Percentiles rank a stretch among this genome's conserved stretches.
Evolutionary conservation across 2,329 filamentous ascomycete genomes (phyloP).

Genomic region (Akanthomyces dipterigenus): DNA sequence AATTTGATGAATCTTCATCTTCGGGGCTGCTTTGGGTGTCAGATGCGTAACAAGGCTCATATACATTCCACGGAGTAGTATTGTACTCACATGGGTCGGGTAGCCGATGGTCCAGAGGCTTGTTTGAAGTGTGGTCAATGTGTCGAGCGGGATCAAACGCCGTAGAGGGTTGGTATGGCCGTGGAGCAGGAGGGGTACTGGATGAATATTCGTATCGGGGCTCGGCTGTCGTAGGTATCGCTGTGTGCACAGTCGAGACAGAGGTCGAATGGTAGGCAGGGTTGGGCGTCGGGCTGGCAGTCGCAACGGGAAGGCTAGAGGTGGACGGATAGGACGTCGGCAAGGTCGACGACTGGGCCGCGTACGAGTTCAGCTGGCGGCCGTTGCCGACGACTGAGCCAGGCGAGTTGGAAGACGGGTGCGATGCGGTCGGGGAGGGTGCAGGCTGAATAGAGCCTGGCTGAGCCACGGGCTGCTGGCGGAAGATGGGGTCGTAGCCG

Average conservation of each 20-base stretch:
- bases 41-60: conserved; percentile 5
- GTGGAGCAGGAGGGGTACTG: neutral
- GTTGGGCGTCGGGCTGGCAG: conserved; percentile 22
- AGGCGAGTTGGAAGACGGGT: conserved; percentile 15
- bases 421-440: conserved; percentile 22
- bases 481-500: conserved; percentile 84
- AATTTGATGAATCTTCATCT: conserved; percentile 68
- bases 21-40: conserved; percentile 44
- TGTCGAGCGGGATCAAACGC: conserved; percentile 2
- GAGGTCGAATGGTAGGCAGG: conserved; percentile 27
- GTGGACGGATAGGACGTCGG: conserved; percentile 33
- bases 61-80: conserved; percentile 13
- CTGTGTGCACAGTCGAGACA: conserved; percentile 23
- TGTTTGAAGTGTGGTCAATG: neutral
- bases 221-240: conserved; percentile 31
- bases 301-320: conserved; percentile 24
- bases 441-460: conserved; percentile 50
- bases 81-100: neutral
- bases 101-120: neutral
- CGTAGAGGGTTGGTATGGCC: neutral
- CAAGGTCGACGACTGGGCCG: conserved; percentile 38
- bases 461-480: conserved; percentile 66
- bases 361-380: conserved; percentile 36
- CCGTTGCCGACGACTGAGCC: conserved; percentile 18
- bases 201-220: conserved; percentile 39